A percentile compares a stretch with the other conserved stretches of the same genome.
phyloP scores from a whole-genome alignment of 345 rosid species.

The Passiflora organensis region DNA sequence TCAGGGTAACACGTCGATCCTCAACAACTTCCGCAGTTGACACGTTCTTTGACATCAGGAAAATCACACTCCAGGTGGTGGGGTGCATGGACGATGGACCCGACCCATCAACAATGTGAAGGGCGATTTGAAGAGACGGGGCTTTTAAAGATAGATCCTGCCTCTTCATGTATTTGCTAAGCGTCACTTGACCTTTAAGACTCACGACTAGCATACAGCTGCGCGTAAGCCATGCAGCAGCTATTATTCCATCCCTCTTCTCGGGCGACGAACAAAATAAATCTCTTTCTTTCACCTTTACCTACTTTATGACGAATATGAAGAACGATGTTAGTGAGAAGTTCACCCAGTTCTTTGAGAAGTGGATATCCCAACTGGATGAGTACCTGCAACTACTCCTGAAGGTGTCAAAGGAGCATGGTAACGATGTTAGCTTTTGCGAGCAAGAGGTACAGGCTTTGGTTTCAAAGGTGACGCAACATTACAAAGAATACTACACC shows the following conservation, averaged over 20 bases:
- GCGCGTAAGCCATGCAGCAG: conserved; percentile 12
- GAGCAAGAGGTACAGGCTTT: conserved; percentile 34
- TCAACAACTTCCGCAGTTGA: neutral
- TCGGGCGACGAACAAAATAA: too few relatives aligned
- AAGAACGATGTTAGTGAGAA: conserved; percentile 35
- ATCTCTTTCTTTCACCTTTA: neutral
- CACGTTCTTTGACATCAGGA: conserved; percentile 23
- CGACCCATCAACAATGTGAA: conserved; percentile 13
- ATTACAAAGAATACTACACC: conserved; percentile 70
- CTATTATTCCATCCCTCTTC: neutral
- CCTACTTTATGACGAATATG: conserved; percentile 18
- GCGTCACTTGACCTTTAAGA: conserved; percentile 24
- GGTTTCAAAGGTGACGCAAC: conserved; percentile 55
- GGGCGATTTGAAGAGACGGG: too few relatives aligned
- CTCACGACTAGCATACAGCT: conserved; percentile 25
- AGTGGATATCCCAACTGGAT: conserved; percentile 56
- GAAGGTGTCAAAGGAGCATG: conserved; percentile 11
- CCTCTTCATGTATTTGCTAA: conserved; percentile 16
- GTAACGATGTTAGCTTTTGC: neutral
- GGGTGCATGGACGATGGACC: conserved; percentile 27
- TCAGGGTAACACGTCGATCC: conserved; percentile 30
- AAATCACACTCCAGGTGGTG: conserved; percentile 34
- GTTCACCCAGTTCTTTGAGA: conserved; percentile 51
- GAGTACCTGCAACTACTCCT: conserved; percentile 37
- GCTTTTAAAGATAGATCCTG: too few relatives aligned